These are phyloP conservation scores for Angophora floribunda DNA, from an alignment of 345 rosid species.

Conservation along the genomic window DNA sequence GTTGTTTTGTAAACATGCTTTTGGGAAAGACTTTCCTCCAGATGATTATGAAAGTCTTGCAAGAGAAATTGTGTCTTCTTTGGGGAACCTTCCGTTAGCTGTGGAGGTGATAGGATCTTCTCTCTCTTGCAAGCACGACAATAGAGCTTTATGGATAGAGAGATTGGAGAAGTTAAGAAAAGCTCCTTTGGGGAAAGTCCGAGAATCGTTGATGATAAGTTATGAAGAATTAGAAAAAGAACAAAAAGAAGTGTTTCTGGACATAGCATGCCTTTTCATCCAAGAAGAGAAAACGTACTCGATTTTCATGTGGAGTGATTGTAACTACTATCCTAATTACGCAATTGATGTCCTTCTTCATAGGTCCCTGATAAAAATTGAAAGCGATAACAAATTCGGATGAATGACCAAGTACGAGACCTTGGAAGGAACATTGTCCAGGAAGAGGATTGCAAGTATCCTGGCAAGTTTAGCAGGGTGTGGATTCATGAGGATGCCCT, in stretches of 20 bases:
- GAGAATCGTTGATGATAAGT: conserved; percentile 1
- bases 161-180: background rate
- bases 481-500: conserved; percentile 10
- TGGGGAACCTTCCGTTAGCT: background rate
- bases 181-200: conserved; percentile 1
- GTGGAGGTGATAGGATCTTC: background rate
- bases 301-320: conserved; percentile 1
- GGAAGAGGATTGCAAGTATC: background rate
- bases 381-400: background rate
- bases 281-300: background rate
- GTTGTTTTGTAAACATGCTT: background rate
- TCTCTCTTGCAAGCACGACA: background rate
- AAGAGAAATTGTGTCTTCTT: background rate
- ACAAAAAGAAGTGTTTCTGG: conserved; percentile 8
- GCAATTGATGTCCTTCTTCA: background rate
- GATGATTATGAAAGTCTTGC: background rate
- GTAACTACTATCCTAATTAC: background rate
- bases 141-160: background rate
- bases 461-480: conserved; percentile 9
- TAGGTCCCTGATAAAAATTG: background rate
- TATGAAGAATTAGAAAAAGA: conserved; percentile 4
- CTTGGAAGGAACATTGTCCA: conserved; percentile 16
- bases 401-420: background rate
- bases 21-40: background rate
- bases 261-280: conserved; percentile 14